These are phyloP conservation scores for Boletus holoroseus DNA, from an alignment of 1,284 basidiomycete genomes.

Conservation along the genomic window DNA sequence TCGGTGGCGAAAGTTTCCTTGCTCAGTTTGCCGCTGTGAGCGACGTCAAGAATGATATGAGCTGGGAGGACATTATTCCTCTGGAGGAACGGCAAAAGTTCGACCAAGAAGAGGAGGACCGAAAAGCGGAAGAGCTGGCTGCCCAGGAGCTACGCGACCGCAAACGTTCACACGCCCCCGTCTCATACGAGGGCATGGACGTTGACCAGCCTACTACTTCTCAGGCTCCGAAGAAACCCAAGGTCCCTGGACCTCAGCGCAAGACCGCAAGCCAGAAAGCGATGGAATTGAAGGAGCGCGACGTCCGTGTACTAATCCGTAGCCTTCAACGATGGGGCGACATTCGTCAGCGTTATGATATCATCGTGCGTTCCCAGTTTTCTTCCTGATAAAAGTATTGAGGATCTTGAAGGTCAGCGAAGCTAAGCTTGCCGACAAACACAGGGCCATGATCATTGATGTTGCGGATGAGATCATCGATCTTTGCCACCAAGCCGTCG, in stretches of 20 bases:
- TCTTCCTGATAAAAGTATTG: constrained; percentile 11
- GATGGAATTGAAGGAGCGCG: constrained; percentile 95
- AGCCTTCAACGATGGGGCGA: constrained; percentile 98
- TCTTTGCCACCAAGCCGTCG: constrained; percentile 79
- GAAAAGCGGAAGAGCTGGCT: constrained; percentile 61
- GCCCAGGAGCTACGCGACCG: constrained; percentile 65
- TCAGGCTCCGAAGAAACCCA: constrained; percentile 67
- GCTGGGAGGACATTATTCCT: constrained; percentile 99
- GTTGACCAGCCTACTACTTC: constrained; percentile 64
- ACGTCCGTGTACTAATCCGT: constrained; percentile 92
- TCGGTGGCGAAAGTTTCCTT: constrained; percentile 96
- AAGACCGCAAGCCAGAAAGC: constrained; percentile 89
- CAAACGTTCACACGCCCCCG: constrained; percentile 80
- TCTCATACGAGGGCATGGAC: constrained; percentile 91
- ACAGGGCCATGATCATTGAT: constrained; percentile 86
- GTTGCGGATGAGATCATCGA: constrained; percentile 91
- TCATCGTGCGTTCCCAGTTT: constrained; percentile 61
- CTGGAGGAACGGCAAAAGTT: constrained; percentile 84
- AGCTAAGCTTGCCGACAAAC: constrained; percentile 93
- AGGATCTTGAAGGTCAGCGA: constrained; percentile 64
- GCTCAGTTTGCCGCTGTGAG: constrained; percentile 94
- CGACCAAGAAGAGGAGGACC: constrained; percentile 77
- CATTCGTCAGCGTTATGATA: constrained; percentile 89
- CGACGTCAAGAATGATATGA: constrained; percentile 97
- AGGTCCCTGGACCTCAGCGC: constrained; percentile 58